These are phyloP conservation scores for Neobulgaria alba DNA, from an alignment of 2,329 filamentous ascomycete species.

Conservation along the genomic window DNA sequence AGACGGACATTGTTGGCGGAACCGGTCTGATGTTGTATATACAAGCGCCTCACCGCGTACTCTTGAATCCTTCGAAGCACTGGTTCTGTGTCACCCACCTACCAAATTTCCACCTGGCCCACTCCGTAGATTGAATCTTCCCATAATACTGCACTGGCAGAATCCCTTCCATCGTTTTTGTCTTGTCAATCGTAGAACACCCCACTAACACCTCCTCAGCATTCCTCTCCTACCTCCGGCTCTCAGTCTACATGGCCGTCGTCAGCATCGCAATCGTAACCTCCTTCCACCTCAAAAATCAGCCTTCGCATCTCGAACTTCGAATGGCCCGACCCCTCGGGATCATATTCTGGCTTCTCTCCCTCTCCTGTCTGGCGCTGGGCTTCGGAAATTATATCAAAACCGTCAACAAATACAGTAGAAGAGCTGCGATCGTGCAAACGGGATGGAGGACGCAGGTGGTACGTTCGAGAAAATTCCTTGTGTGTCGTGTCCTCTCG, in stretches of 20 bases:
- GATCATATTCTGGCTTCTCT: conserved; percentile 77
- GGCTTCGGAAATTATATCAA: conserved; percentile 84
- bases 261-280: conserved; percentile 85
- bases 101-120: no score
- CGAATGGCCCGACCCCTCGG: conserved; percentile 77
- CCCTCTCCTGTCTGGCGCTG: conserved; percentile 64
- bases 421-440: conserved; percentile 76
- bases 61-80: no score
- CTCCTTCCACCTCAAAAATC: conserved; percentile 79
- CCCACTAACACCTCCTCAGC: conserved; percentile 3
- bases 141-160: no score
- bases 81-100: neutral
- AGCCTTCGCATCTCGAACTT: conserved; percentile 62
- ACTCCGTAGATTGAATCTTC: no score
- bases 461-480: no score
- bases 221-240: conserved; percentile 21
- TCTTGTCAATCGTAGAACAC: no score
- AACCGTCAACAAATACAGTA: conserved; percentile 71
- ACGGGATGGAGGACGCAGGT: conserved; percentile 87
- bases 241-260: conserved; percentile 61
- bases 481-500: no score
- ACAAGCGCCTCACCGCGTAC: no score
- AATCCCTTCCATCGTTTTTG: no score
- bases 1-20: no score
- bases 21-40: no score